Evolutionary conservation across 192 early-diverging fungal species (phyloP).

Genomic region (Chytriomyces sp.): DNA sequence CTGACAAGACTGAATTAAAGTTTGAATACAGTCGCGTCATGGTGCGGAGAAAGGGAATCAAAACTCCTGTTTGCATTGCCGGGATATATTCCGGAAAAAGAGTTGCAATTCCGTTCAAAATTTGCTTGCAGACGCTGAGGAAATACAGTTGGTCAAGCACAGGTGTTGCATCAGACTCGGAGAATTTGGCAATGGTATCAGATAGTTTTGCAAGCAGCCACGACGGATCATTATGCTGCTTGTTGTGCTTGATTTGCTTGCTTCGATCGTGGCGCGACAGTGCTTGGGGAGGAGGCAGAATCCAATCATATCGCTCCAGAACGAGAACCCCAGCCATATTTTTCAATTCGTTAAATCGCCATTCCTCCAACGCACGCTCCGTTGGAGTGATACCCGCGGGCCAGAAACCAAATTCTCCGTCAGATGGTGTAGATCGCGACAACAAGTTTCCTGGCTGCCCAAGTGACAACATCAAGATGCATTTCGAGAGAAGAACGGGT

Average conservation of each 20-base stretch:
- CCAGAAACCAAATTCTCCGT: constrained; percentile 19
- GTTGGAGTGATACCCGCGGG: constrained; percentile 9
- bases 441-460: neutral
- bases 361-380: constrained; percentile 15
- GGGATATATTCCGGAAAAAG: neutral
- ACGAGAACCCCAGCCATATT: neutral
- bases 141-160: neutral
- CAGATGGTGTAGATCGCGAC: neutral
- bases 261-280: too few relatives aligned
- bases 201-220: neutral
- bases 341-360: constrained; percentile 26
- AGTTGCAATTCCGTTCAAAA: neutral
- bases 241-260: neutral
- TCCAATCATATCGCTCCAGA: constrained; percentile 15
- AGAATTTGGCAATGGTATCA: neutral
- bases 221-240: neutral
- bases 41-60: neutral
- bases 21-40: neutral
- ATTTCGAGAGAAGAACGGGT: neutral
- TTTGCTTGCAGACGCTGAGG: neutral
- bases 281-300: neutral
- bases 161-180: neutral
- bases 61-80: neutral
- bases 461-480: neutral
- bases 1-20: neutral